Evolutionary conservation across 208 protist genomes (phyloP), one percentile per base, ranked within the genome.

Genomic region (Kentomonas sorsogonicus): DNA sequence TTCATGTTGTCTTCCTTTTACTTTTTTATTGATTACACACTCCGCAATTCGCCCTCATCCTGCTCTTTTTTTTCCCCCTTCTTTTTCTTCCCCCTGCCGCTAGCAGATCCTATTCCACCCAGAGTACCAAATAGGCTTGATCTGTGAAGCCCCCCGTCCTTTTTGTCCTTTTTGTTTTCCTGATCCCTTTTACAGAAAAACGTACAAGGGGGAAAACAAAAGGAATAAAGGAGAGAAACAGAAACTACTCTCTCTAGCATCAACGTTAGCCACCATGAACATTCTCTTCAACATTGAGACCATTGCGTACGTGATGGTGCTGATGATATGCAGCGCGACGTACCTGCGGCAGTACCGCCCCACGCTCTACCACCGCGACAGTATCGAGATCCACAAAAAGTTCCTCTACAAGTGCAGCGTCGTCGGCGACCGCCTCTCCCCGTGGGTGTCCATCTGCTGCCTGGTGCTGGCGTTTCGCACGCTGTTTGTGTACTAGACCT

Each of bases 321-420:
- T 97, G 40, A 63, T 81, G 7, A 79, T 97, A 13, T 97, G 91
- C 64, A 91, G 87, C 1, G 81, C 86, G 3, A 97, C 91, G 20
- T 95, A 95, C 67, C 56, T 95, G 45, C 69, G 87, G 38, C 86
- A 96, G 62, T 96, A 90, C 46, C 63, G 86, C 13, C 86, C 86
- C 1, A 82, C 89, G 5, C 43, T 93, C 23, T 96, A 90, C 60
- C 86, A 93, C 57, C 87, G 89, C 39, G 89, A 96, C 44, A 86
- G 79, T 57, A 39, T 46, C 15, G 74, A 93, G 47, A 53, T 96
- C 26, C 80, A 94, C 74, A 87, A 87, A 56, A 87, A 90, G 53
- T 94, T 92, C 44, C 59, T 96, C 1, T 96, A 95, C 81, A 96
- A 95, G 52, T 94, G 86, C 53, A 92, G 83, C 59, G 88, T 96